Percentiles rank a stretch among this genome's conserved stretches.
These are phyloP conservation scores for Jasminum sambac DNA, from an alignment of 257 asterid species.

Conservation along the genomic window DNA sequence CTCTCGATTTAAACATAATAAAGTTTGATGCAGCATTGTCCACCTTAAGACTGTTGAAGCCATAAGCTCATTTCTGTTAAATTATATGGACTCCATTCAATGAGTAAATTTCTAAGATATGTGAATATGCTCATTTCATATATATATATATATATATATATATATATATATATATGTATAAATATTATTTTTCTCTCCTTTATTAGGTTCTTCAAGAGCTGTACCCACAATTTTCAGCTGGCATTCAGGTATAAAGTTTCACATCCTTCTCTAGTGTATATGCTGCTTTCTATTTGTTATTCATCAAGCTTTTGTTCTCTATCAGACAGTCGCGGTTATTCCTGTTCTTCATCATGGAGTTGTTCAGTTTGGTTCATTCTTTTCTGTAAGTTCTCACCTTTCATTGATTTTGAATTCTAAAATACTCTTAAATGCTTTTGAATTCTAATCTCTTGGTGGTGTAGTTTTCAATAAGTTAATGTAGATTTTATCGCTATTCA, in stretches of 20 bases:
- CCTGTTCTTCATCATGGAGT: conserved; percentile 15
- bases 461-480: conserved; percentile 9
- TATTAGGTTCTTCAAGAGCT: conserved; percentile 17
- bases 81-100: not conserved
- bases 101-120: not conserved
- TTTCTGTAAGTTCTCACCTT: conserved; percentile 37
- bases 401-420: conserved; percentile 5
- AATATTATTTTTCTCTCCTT: not conserved
- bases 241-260: conserved; percentile 9
- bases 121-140: not conserved
- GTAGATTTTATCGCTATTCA: conserved; percentile 29
- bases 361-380: conserved; percentile 17
- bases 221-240: conserved; percentile 14
- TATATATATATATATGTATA: no score
- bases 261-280: not conserved
- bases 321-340: conserved; percentile 2
- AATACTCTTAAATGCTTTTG: not conserved
- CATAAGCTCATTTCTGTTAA: conserved; percentile 1
- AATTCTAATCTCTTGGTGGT: not conserved
- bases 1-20: not conserved
- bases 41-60: not conserved
- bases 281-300: not conserved
- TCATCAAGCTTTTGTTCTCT: not conserved
- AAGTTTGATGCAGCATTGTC: not conserved
- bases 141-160: no score